A percentile compares a stretch with the other conserved stretches of the same genome.
These are phyloP conservation scores for Dioscorea cayenensis DNA, from an alignment of 116 monocot species.

Conservation along the genomic window DNA sequence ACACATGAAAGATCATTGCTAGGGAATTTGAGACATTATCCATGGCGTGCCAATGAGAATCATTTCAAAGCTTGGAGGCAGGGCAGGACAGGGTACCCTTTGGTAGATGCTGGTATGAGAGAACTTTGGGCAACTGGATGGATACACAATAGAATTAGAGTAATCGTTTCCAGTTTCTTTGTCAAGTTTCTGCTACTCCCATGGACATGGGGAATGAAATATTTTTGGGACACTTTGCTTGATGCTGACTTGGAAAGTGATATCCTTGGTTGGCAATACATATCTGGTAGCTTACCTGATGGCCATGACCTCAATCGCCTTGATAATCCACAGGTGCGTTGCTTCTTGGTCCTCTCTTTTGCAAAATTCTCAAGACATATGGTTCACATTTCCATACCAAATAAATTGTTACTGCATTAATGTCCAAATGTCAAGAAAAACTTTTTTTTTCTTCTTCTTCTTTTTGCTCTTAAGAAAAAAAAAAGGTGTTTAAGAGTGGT, in stretches of 20 bases:
- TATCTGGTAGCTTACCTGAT: constrained; percentile 88
- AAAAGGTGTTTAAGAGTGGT: no score
- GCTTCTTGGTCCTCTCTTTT: background rate
- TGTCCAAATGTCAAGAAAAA: no score
- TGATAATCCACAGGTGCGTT: constrained; percentile 68
- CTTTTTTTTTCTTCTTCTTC: no score
- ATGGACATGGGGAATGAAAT: constrained; percentile 97
- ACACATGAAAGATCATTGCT: constrained; percentile 66
- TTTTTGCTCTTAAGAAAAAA: no score
- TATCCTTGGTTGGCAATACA: constrained; percentile 90
- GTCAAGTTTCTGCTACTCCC: constrained; percentile 81
- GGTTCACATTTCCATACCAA: background rate
- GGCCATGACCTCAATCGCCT: constrained; percentile 72
- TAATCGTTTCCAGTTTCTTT: constrained; percentile 66
- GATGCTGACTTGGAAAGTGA: constrained; percentile 87
- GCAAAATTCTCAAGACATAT: background rate
- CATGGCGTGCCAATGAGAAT: constrained; percentile 60
- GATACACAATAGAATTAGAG: constrained; percentile 75
- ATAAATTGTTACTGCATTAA: background rate
- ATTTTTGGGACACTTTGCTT: constrained; percentile 86
- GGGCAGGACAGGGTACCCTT: constrained; percentile 84
- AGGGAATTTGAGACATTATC: constrained; percentile 69
- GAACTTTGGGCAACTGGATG: constrained; percentile 96
- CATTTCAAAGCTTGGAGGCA: constrained; percentile 81
- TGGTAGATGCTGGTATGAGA: constrained; percentile 95